Evolutionary conservation across 2,329 filamentous ascomycete species (phyloP).

Genomic region (Herpotrichia juniperi): DNA sequence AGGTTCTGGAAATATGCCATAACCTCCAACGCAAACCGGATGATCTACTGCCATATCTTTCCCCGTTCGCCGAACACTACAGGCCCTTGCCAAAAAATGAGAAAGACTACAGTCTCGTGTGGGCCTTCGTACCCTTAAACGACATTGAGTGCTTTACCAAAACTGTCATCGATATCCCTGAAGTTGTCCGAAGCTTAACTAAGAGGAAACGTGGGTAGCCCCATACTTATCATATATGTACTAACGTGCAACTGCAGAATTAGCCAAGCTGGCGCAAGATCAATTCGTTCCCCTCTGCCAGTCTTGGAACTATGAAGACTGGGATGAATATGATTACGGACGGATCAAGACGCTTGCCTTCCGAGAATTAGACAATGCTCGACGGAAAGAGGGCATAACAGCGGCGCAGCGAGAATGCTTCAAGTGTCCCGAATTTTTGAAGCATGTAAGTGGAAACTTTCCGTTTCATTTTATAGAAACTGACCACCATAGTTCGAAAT

Average conservation of each 20-base stretch:
- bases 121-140: conserved; percentile 71
- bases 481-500: conserved; percentile 73
- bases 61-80: conserved; percentile 71
- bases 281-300: conserved; percentile 72
- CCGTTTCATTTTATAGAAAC: not conserved
- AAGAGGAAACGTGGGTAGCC: conserved; percentile 55
- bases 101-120: conserved; percentile 71
- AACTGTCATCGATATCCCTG: conserved; percentile 62
- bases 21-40: conserved; percentile 74
- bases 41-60: conserved; percentile 86
- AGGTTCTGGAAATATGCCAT: conserved; percentile 78
- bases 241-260: conserved; percentile 51
- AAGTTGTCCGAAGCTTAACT: conserved; percentile 50
- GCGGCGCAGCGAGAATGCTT: conserved; percentile 71
- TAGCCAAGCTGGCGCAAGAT: conserved; percentile 66
- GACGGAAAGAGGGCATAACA: conserved; percentile 66
- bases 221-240: not conserved
- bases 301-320: conserved; percentile 75
- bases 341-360: conserved; percentile 83
- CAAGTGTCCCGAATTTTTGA: conserved; percentile 78
- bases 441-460: conserved; percentile 71
- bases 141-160: conserved; percentile 87
- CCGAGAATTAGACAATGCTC: conserved; percentile 77
- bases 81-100: conserved; percentile 70
- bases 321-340: conserved; percentile 83